phyloP scores from a whole-genome alignment of 345 rosid genomes.

The Gossypium ekmanianum region DNA sequence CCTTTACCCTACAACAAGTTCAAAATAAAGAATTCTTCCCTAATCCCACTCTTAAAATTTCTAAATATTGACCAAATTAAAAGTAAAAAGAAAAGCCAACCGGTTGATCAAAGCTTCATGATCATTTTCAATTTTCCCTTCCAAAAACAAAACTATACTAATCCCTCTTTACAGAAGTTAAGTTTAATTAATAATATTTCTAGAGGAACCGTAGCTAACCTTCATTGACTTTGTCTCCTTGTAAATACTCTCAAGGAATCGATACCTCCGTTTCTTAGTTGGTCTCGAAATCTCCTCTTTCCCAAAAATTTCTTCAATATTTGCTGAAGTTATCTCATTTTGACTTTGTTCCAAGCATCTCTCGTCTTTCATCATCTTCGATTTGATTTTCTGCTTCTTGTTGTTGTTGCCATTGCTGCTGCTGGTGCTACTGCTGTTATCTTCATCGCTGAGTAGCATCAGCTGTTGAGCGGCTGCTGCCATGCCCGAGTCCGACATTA shows the following conservation, averaged over 20 bases:
- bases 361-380: background rate
- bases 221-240: slow-evolving; percentile 10
- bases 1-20: slow-evolving; percentile 1
- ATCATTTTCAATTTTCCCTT: background rate
- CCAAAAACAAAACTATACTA: background rate
- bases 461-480: slow-evolving; percentile 38
- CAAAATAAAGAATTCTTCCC: background rate
- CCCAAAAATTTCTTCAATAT: slow-evolving; percentile 38
- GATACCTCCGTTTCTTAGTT: slow-evolving; percentile 24
- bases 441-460: slow-evolving; percentile 42
- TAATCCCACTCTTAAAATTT: background rate
- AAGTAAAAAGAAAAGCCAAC: background rate
- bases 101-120: slow-evolving; percentile 2
- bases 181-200: background rate
- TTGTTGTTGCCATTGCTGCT: background rate
- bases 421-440: slow-evolving; percentile 19
- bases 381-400: background rate
- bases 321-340: slow-evolving; percentile 24
- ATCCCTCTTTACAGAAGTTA: background rate
- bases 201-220: background rate
- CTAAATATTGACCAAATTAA: background rate
- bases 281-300: slow-evolving; percentile 22
- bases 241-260: slow-evolving; percentile 35
- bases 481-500: slow-evolving; percentile 28
- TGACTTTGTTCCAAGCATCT: slow-evolving; percentile 16